phyloP scores from a whole-genome alignment of 169 alveolate genomes.

The Eimeria sp. region DNA sequence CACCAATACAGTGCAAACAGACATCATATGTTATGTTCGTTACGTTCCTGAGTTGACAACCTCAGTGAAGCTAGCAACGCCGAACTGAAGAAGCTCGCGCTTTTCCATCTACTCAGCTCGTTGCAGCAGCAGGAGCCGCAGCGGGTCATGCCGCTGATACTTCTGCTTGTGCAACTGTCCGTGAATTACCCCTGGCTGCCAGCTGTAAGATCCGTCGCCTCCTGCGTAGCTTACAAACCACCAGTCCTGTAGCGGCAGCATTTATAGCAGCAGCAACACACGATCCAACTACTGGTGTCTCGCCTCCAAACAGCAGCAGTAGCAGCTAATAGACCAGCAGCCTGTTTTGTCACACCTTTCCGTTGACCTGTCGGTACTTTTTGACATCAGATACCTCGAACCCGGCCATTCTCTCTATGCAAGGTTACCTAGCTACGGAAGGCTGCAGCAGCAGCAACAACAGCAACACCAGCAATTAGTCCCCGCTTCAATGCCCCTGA shows the following conservation, averaged over 20 bases:
- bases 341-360: constrained; percentile 31
- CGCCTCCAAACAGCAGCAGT: not conserved
- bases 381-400: constrained; percentile 52
- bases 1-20: not conserved
- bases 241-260: constrained; percentile 66
- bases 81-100: not conserved
- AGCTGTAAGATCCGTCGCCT: constrained; percentile 52
- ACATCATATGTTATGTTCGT: not conserved
- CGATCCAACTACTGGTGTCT: not conserved
- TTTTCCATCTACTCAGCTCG: not conserved
- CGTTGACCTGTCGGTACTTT: constrained; percentile 49
- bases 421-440: constrained; percentile 3
- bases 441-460: constrained; percentile 44
- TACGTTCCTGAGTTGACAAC: not conserved
- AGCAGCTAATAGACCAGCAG: not conserved
- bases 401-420: constrained; percentile 41
- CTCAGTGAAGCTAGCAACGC: not conserved
- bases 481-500: not conserved
- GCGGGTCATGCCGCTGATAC: not conserved
- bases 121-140: not conserved
- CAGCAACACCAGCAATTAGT: constrained; percentile 15
- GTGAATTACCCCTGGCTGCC: constrained; percentile 67
- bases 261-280: constrained; percentile 1
- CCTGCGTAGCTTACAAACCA: constrained; percentile 68
- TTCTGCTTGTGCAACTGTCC: not conserved